Evolutionary conservation across 1,284 basidiomycete species (phyloP), one percentile per base, ranked within the genome.

Genomic region (Irpex rosettiformis): DNA sequence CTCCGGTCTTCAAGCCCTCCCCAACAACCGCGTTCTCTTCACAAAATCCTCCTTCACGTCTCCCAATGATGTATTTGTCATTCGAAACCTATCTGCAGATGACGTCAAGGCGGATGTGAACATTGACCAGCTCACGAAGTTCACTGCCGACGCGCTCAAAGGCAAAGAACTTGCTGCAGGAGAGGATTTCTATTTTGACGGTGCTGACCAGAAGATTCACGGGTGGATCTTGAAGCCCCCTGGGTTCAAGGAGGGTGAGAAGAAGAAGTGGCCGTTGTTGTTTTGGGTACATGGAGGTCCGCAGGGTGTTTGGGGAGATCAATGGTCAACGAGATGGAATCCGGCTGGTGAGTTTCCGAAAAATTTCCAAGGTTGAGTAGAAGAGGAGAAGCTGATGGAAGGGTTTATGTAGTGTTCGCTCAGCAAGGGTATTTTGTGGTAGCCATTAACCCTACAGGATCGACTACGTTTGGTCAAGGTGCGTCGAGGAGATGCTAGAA

Each of bases 291-390:
- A 93, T 61, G 92, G 92, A 61, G 89, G 90, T 13, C 91, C 91
- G 1, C 86, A 93, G 74, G 77, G 85, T 42, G 89, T 86, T 59
- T 94, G 91, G 92, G 82, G 85, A 64, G 92, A 94, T 67, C 77
- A 82, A 60, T 94, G 93, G 92, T 88, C 85, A 1, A 92, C 85
- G 30, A 77, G 93, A 52, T 97, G 94, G 93, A 96, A 96, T 72
- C 89, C 86, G 0, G 91, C 93, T 64, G 79, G 88, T 88, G 60
- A 58, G 73, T 61, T 16, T 24, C 6, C 1, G 40, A 13, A 53
- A 16, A 27, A 29, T 7, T 37, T 8, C 29, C 2, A 30, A 4
- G n/a, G 30, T 25, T 21, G 22, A 2, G 6, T 5, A 47, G 30
- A 4, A 54, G 22, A 13, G 16, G n/a, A 22, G 27, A 11, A 21